Evolutionary conservation across 495 filamentous ascomycete species (phyloP).

Genomic region (Penicillium pancosmium): DNA sequence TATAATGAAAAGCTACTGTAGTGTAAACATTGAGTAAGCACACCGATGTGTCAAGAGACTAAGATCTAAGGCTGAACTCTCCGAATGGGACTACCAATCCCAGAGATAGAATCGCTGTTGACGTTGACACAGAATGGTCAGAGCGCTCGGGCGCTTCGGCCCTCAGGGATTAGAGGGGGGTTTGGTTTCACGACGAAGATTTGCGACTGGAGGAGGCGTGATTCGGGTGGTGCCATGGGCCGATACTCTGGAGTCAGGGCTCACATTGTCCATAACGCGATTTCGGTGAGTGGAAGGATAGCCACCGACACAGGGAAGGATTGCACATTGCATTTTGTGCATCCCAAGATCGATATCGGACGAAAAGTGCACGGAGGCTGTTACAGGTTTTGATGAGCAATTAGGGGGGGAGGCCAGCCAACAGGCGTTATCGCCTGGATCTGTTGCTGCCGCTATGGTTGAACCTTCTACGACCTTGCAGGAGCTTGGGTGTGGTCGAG

Average conservation of each 20-base stretch:
- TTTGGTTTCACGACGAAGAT: constrained; percentile 10
- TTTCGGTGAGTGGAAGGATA: constrained; percentile 8
- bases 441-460: constrained; percentile 17
- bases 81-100: constrained; percentile 19
- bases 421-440: constrained; percentile 26
- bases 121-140: constrained; percentile 1
- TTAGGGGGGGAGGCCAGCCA: constrained; percentile 22
- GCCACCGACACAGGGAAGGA: not conserved
- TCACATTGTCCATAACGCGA: constrained; percentile 7
- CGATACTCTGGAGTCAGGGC: constrained; percentile 7
- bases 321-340: not conserved
- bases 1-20: not conserved
- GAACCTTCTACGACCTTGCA: constrained; percentile 28
- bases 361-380: constrained; percentile 23
- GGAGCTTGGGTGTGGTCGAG: constrained; percentile 14
- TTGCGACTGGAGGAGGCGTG: constrained; percentile 13
- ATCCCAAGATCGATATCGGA: constrained; percentile 13
- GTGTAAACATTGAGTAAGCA: constrained; percentile 11
- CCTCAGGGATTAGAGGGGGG: constrained; percentile 1
- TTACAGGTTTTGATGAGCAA: constrained; percentile 4
- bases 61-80: constrained; percentile 29
- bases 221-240: constrained; percentile 16
- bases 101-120: not conserved
- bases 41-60: constrained; percentile 15
- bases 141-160: constrained; percentile 23